A percentile compares a stretch with the other conserved stretches of the same genome.
phyloP scores from a whole-genome alignment of 2,329 filamentous ascomycete genomes.

The Trichoderma arundinaceum region DNA sequence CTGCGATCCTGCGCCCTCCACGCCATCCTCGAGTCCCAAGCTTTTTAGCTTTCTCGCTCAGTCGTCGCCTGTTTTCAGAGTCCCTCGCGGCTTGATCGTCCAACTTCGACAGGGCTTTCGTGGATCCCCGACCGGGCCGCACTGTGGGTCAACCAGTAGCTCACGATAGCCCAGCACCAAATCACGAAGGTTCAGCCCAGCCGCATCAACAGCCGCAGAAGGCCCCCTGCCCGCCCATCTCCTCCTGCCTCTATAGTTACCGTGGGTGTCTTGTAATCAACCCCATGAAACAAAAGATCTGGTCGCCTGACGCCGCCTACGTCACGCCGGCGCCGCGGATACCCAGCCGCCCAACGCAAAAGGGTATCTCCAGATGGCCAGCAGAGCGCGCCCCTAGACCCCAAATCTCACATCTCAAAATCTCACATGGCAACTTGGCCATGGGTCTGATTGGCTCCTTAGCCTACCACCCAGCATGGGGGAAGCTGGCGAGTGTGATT shows the following conservation, averaged over 20 bases:
- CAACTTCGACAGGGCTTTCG: constrained; percentile 8
- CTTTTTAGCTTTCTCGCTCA: constrained; percentile 5
- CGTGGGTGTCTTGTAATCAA: neutral
- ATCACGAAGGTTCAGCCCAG: constrained; percentile 19
- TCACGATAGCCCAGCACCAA: constrained; percentile 3
- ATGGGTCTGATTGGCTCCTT: constrained; percentile 23
- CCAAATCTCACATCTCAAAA: constrained; percentile 30
- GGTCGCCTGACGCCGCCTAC: constrained; percentile 29
- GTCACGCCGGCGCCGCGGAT: constrained; percentile 24
- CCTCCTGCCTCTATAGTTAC: neutral
- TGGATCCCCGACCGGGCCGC: constrained; percentile 30
- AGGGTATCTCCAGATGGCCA: constrained; percentile 22
- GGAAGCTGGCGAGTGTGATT: constrained; percentile 6
- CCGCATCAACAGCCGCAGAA: constrained; percentile 11
- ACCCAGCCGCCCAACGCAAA: constrained; percentile 22
- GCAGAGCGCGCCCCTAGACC: constrained; percentile 14
- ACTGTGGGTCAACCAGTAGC: constrained; percentile 22
- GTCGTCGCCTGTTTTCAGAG: constrained; percentile 14
- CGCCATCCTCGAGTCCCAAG: neutral
- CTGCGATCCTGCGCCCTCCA: constrained; percentile 13
- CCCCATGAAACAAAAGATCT: constrained; percentile 18
- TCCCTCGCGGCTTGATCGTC: constrained; percentile 9
- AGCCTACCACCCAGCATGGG: constrained; percentile 6
- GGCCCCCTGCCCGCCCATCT: neutral
- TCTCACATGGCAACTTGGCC: constrained; percentile 27